Evolutionary conservation across 768 basidiomycete species (phyloP), one percentile per base, ranked within the genome.

Genomic region (Pleurotus salmoneostramineus): DNA sequence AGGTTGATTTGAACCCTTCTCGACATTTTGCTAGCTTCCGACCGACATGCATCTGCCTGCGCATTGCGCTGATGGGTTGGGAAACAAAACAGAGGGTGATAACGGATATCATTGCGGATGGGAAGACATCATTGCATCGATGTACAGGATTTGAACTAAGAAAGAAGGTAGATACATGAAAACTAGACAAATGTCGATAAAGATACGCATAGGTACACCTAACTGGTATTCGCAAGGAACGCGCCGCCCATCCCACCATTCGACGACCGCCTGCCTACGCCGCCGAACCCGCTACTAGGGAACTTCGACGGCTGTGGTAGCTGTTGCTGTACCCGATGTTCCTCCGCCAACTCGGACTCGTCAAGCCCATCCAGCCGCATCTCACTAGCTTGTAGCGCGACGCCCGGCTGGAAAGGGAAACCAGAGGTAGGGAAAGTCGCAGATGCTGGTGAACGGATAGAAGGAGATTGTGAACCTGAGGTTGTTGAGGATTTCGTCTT

Each of bases 381-480:
- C 15, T 31, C 40, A 21, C 37, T 17, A 11, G 52, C 40, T 3
- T n/a, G 10, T 10, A 43, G 14, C 12, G 40, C 52, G 27, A 67
- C 60, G 60, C 58, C 61, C 37, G 50, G 62, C 58, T 36, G 62
- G 21, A 27, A 27, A 27, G 21, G 21, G 21, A 27, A 27, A 1
- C 21, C 21, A 58, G 45, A 63, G 51, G 31, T 60, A 33, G 63
- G 62, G 65, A 72, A 74, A 12, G 71, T 60, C 6, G 76, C 67
- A 32, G 74, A 74, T 5, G 66, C 61, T 0, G 79, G 77, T 4
- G 80, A 77, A 0, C 78, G 70, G 2, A 78, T 69, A 2, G 77
- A 75, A 5, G 74, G 71, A 0, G 83, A 78, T 55, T 81, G 77
- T 0, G 81, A 79, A 2, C 75, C 73, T 5, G 69, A 72, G 3